phyloP scores from a whole-genome alignment of 139 green algal genomes.

The Nannochloris sp. region DNA sequence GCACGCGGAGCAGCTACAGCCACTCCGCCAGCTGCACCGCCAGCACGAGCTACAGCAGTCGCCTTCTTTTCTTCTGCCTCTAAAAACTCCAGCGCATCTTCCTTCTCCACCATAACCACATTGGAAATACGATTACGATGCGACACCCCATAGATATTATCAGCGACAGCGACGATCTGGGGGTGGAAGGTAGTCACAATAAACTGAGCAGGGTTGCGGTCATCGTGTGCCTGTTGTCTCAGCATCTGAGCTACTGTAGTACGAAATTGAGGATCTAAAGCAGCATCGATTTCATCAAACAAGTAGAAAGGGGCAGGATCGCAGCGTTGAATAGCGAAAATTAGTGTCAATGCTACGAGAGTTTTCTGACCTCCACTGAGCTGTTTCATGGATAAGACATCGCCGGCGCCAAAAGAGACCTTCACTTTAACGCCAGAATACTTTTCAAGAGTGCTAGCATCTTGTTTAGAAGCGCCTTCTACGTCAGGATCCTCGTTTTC shows the following conservation, averaged over 20 bases:
- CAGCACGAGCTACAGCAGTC: neutral
- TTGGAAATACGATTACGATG: slow-evolving; percentile 78
- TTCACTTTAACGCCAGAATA: slow-evolving; percentile 88
- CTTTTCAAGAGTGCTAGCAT: slow-evolving; percentile 38
- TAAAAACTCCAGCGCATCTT: slow-evolving; percentile 76
- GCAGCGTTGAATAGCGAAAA: slow-evolving; percentile 96
- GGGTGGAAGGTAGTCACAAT: slow-evolving; percentile 98
- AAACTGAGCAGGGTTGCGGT: slow-evolving; percentile 82
- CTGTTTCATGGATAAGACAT: slow-evolving; percentile 82
- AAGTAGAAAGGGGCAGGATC: slow-evolving; percentile 99
- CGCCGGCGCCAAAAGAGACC: slow-evolving; percentile 75
- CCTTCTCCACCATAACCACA: slow-evolving; percentile 28
- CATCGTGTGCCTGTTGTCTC: slow-evolving; percentile 56
- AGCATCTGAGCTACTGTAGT: slow-evolving; percentile 84
- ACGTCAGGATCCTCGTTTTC: slow-evolving; percentile 16
- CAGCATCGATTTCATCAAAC: slow-evolving; percentile 99
- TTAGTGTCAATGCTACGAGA: slow-evolving; percentile 93
- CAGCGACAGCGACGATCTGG: slow-evolving; percentile 73
- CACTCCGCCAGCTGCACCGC: neutral
- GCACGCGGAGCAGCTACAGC: neutral
- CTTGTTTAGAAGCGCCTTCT: slow-evolving; percentile 14
- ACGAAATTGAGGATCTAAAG: slow-evolving; percentile 90
- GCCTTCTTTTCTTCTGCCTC: slow-evolving; percentile 31
- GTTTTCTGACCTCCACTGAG: slow-evolving; percentile 96
- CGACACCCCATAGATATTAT: slow-evolving; percentile 85